A percentile compares a stretch with the other conserved stretches of the same genome.
Conservation (phyloP, 2,329 filamentous ascomycete genomes). For the Alternaria gaisen region DNA sequence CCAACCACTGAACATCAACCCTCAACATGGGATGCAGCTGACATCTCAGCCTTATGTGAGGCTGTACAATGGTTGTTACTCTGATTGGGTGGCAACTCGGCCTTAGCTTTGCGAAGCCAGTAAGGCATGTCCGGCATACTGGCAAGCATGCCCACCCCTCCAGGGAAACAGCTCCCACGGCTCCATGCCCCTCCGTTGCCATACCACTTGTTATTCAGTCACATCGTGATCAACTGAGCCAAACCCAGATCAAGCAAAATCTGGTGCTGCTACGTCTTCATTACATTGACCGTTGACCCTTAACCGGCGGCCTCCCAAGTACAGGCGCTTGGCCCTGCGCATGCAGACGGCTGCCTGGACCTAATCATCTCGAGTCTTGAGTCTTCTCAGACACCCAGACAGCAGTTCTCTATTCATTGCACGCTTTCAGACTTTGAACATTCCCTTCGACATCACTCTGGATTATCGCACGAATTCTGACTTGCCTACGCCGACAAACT, state of each 20-base stretch:
- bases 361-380: slow-evolving; percentile 8
- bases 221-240: neutral
- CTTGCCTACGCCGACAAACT: neutral
- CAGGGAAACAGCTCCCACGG: slow-evolving; percentile 10
- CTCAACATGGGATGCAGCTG: slow-evolving; percentile 15
- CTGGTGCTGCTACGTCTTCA: neutral
- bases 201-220: slow-evolving; percentile 13
- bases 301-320: slow-evolving; percentile 4
- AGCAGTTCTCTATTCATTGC: neutral
- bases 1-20: slow-evolving; percentile 27
- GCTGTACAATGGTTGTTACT: slow-evolving; percentile 18
- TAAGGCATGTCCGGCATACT: slow-evolving; percentile 12
- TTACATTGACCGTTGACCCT: neutral
- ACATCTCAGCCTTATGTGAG: slow-evolving; percentile 25
- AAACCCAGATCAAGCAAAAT: neutral
- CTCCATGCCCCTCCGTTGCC: slow-evolving; percentile 20
- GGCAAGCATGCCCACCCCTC: slow-evolving; percentile 3
- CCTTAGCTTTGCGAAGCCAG: slow-evolving; percentile 14
- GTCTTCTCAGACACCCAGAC: slow-evolving; percentile 20
- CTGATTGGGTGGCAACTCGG: slow-evolving; percentile 11
- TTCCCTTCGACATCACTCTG: neutral
- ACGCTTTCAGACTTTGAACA: neutral
- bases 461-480: neutral
- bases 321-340: slow-evolving; percentile 8
- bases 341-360: slow-evolving; percentile 25